These are phyloP conservation scores for Backusella australiensis DNA, from an alignment of 192 early-diverging fungal genomes.

Conservation along the genomic window DNA sequence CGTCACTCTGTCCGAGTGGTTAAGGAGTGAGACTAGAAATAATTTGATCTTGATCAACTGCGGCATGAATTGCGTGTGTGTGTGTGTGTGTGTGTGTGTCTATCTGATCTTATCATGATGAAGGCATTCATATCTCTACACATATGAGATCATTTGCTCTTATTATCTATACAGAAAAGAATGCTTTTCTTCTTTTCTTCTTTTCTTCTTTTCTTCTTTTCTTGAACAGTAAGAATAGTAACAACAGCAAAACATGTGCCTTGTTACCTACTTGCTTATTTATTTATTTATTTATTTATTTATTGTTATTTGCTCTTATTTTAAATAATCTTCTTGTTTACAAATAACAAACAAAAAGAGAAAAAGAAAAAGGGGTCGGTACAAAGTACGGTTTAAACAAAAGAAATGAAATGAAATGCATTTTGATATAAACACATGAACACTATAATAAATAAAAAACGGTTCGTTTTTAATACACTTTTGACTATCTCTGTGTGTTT, in stretches of 20 bases:
- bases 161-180: too few species aligned
- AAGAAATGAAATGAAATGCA: background rate
- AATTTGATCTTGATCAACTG: background rate
- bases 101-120: too few species aligned
- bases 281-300: background rate
- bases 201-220: too few species aligned
- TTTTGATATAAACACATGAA: background rate
- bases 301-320: background rate
- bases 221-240: background rate
- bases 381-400: background rate
- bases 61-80: background rate
- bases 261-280: background rate
- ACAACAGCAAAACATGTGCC: background rate
- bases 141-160: too few species aligned
- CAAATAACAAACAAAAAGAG: background rate
- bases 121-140: too few species aligned
- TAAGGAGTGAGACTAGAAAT: background rate
- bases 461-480: background rate
- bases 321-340: background rate
- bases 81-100: background rate
- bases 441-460: background rate
- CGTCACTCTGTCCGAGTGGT: too few species aligned
- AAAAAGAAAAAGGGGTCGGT: background rate
- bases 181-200: too few species aligned
- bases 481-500: background rate